Evolutionary conservation across 2,329 filamentous ascomycete genomes (phyloP), one percentile per base, ranked within the genome.

Genomic region (Microdochium bolleyi): DNA sequence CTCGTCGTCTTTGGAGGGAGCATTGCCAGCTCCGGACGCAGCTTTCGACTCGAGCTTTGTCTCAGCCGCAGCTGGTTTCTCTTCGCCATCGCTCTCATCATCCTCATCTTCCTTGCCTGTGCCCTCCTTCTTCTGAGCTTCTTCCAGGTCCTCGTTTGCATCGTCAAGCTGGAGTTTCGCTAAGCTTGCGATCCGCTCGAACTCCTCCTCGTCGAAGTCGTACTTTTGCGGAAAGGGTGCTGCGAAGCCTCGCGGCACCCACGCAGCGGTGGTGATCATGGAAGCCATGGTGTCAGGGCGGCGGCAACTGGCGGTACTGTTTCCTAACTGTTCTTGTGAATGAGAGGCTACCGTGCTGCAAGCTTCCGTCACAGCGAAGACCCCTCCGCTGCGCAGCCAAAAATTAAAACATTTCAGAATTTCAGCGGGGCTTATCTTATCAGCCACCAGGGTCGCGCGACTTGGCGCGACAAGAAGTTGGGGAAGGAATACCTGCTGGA

Each of bases 91-190:
- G 50, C 46, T 51, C 3, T 65, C 60, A 49, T 54, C 58, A 21
- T 63, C 61, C 9, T 64, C 60, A 19, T 58, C 58, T 11, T 56
- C 58, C 13, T 55, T 61, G 14, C 62, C 56, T 32, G 51, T 49
- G 14, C 53, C 60, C 59, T 63, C 64, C 53, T 69, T 68, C 34
- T 76, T 78, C 64, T 83, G 76, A 11, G 90, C 90, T 61, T 88
- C 84, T 59, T 87, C 82, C 56, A 95, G 72, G 64, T 94, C 92
- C 25, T 92, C 88, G 64, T 92, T 87, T 24, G 94, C 94, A 71
- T 97, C 94, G 64, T 96, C 89, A 30, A 96, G 80, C 72, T 95
- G 87, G 56, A 89, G 74, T 68, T 87, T 84, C 27, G 87, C 87
- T 58, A 91, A 76, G 64, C 80, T 78, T 16, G 86, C 85, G 73